Evolutionary conservation across 495 filamentous ascomycete genomes (phyloP), one percentile per base, ranked within the genome.

Genomic region (Penicillium riverlandense): DNA sequence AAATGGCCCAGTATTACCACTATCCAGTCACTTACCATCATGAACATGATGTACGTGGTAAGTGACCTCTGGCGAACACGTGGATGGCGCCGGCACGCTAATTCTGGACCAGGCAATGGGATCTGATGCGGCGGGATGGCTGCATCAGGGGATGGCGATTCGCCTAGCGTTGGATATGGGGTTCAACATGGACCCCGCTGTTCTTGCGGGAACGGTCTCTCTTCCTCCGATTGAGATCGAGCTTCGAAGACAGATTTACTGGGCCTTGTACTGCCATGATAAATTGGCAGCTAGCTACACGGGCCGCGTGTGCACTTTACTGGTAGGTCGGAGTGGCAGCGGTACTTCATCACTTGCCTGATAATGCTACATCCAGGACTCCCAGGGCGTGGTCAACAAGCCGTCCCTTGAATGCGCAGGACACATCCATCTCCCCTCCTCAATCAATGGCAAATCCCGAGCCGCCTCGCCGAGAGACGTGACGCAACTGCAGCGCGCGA

Each of bases 21-120:
- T 3, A 81, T 90, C 33, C 88, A 91, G 60, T 85, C 86, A 0
- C 59, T 91, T 16, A 79, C 82, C 5, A 73, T 94, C 45, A 85
- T 94, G 84, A 61, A 63, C 8, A 50, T 54, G 40, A 46, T 50
- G 9, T 63, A 63, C 15, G 52, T 61, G 7, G 57, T 61, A 44
- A 41, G 54, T 50, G 22, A 22, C 6, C 22, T 22, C 22, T 22
- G 4, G 6, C 22, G 6, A 22, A 3, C 22, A 22, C 2, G 4
- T 3, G 22, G 22, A 22, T 22, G 22, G 22, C 6, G 22, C 22
- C 6, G 22, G 22, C 22, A 22, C 22, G 22, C 22, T 22, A 22
- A 22, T 6, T 22, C 22, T 22, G 22, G 22, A 22, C 10, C 10
- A 61, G 57, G 57, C 57, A 45, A 54, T 50, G 27, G 60, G 60